Base-by-base conservation (phyloP, 371 early-diverging fungal genomes). In the Phascolomyces articulosus region DNA sequence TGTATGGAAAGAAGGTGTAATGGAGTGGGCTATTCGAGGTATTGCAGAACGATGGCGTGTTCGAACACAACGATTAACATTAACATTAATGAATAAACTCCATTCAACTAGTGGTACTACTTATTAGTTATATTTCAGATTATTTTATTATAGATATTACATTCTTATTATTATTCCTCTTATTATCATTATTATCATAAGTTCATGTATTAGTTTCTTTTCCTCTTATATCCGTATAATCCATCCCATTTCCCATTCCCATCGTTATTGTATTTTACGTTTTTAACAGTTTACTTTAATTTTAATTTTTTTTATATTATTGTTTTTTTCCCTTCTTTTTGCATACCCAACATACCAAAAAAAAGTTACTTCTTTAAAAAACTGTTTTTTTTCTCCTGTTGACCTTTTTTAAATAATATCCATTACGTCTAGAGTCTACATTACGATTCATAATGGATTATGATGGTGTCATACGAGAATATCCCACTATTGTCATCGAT, bases 1-100 rank as follows among this genome's bases (percentile, higher is more conserved):
- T 16, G 79, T 83, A 23, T 83, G 83, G 83, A 83, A 83, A 48
- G 83, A 83, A 71, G 83, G 83, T 10, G 83, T 83, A 10, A 77
- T 83, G 77, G 80, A 76, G 60, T 83, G 80, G 80, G 75, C 83
- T 16, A 66, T 83, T 28, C 70, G 80, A 29, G 80, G 80, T 28
- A 71, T 80, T 34, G 60, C 72, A 16, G 77, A 78, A 31, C 68
- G 68, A 31, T 65, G 68, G 66, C 56, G 59, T 20, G 62, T 23
- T n/a, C 60, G 60, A 9, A 40, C 28, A 7, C 47, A 41, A n/a
- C 41, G 58, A n/a, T 41, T 41, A 26, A 54, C 58, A 56, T 20
- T 44, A 21, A 56, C 58, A 21, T 23, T 59, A 41, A 59, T 59
- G 60, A 59, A 29, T 41, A 40, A 29, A 40, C 51, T 51, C 23